Percentiles rank a stretch among this genome's conserved stretches.
These are phyloP conservation scores for Globisporangium barbulae DNA, from an alignment of 352 stramenopile genomes.

Conservation along the genomic window DNA sequence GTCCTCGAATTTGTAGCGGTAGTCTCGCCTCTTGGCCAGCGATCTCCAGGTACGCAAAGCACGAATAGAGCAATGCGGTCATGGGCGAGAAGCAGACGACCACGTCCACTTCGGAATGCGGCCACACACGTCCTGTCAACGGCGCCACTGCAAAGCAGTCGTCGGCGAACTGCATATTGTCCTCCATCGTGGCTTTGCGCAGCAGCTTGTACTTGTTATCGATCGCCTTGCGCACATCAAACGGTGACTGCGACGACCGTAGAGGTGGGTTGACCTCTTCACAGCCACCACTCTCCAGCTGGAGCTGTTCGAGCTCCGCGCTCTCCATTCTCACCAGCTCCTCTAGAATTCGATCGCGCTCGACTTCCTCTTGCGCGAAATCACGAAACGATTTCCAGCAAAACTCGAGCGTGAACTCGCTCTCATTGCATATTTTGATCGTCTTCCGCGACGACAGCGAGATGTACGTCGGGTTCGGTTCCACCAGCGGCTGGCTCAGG, in stretches of 20 bases:
- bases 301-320: constrained; percentile 61
- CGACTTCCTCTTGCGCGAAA: constrained; percentile 63
- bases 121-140: constrained; percentile 90
- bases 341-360: constrained; percentile 76
- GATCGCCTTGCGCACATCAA: constrained; percentile 61
- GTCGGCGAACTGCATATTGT: constrained; percentile 94
- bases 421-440: constrained; percentile 93
- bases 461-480: constrained; percentile 90
- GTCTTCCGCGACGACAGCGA: constrained; percentile 87
- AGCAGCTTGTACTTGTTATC: constrained; percentile 92
- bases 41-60: constrained; percentile 86
- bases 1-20: constrained; percentile 84
- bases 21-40: constrained; percentile 86
- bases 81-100: constrained; percentile 88
- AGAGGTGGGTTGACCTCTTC: constrained; percentile 20
- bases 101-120: constrained; percentile 90
- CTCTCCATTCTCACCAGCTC: constrained; percentile 85
- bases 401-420: constrained; percentile 90
- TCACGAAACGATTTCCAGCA: constrained; percentile 90
- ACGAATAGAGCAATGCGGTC: constrained; percentile 79
- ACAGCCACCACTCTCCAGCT: constrained; percentile 31
- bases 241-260: constrained; percentile 39
- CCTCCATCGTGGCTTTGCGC: constrained; percentile 84
- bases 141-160: constrained; percentile 90
- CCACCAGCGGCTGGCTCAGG: constrained; percentile 79